Evolutionary conservation across 192 early-diverging fungal genomes (phyloP), one percentile per base, ranked within the genome.

Genomic region (Mortierella alpina): DNA sequence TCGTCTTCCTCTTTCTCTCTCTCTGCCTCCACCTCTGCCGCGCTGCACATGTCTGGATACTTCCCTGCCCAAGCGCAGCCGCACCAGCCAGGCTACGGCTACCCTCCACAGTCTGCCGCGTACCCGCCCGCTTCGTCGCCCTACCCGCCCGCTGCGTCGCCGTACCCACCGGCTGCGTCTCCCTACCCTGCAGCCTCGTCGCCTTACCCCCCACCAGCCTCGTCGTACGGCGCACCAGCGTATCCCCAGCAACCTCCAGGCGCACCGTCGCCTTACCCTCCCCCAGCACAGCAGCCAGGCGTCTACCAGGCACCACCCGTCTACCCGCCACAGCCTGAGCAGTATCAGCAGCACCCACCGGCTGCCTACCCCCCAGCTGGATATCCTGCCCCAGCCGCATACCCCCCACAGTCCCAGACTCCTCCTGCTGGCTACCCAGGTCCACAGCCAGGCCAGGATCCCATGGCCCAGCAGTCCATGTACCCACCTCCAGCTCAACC

Each of bases 11-110:
- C 55, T 14, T 14, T 14, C 8, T 4, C 47, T 1, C 8, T 31
- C 13, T 39, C n/a, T 46, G 9, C 39, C 59, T 70, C 57, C 68
- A 48, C 20, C 60, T 70, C 49, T 51, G 39, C 39, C 42, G 22
- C 49, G 15, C 44, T 44, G 6, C 31, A 31, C 52, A 75, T 75
- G 73, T 66, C 73, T n/a, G 73, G 73, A 20, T 75, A 75, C 54
- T 72, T 56, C 52, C 70, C 62, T 14, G 55, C 54, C n/a, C 66
- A 68, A 18, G 18, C n/a, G n/a, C 61, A 17, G 14, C 54, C 57
- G 55, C 58, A 44, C n/a, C 48, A 60, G 8, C 70, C 62, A 8
- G 66, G 66, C 56, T 68, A 68, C 45, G 66, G 66, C 20, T 68
- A 68, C 66, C 65, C 53, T 23, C 61, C 42, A 7, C 58, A 59